Percentiles rank a stretch among this genome's conserved stretches.
These are phyloP conservation scores for Yarrowia phangngaensis DNA, from an alignment of 805 yeast genomes.

Conservation along the genomic window DNA sequence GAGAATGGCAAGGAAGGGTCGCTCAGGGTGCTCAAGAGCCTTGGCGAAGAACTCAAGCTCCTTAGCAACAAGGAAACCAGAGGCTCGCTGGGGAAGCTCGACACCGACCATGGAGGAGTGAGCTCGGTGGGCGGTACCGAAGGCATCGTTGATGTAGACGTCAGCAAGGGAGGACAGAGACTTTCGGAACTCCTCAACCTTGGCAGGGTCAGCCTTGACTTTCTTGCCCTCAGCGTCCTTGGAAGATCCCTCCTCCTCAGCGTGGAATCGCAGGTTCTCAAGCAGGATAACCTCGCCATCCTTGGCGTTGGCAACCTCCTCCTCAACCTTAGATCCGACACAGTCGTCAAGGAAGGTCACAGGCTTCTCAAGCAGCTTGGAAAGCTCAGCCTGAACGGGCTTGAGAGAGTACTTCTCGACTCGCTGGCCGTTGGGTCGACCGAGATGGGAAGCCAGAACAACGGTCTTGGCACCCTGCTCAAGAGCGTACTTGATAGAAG, in stretches of 20 bases:
- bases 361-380: constrained; percentile 64
- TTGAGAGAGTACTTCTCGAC: constrained; percentile 82
- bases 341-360: constrained; percentile 84
- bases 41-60: constrained; percentile 96
- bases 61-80: constrained; percentile 98
- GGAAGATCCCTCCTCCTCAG: constrained; percentile 90
- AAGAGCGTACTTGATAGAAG: constrained; percentile 93
- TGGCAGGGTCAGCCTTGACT: constrained; percentile 85
- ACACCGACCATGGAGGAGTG: constrained; percentile 99
- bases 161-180: constrained; percentile 91
- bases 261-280: constrained; percentile 98
- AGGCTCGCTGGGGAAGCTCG: constrained; percentile 91
- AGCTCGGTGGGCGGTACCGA: constrained; percentile 99
- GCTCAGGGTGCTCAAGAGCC: constrained; percentile 95
- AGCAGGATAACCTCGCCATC: constrained; percentile 82
- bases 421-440: constrained; percentile 97
- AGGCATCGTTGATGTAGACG: constrained; percentile 94
- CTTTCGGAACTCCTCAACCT: constrained; percentile 81
- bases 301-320: constrained; percentile 66
- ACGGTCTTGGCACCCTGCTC: constrained; percentile 87
- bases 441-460: constrained; percentile 93
- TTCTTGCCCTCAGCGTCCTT: constrained; percentile 81
- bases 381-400: constrained; percentile 90
- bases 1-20: constrained; percentile 97
- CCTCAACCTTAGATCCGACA: constrained; percentile 88